A percentile compares a stretch with the other conserved stretches of the same genome.
These are phyloP conservation scores for Globisporangium parvum DNA, from an alignment of 352 stramenopile species.

Conservation along the genomic window DNA sequence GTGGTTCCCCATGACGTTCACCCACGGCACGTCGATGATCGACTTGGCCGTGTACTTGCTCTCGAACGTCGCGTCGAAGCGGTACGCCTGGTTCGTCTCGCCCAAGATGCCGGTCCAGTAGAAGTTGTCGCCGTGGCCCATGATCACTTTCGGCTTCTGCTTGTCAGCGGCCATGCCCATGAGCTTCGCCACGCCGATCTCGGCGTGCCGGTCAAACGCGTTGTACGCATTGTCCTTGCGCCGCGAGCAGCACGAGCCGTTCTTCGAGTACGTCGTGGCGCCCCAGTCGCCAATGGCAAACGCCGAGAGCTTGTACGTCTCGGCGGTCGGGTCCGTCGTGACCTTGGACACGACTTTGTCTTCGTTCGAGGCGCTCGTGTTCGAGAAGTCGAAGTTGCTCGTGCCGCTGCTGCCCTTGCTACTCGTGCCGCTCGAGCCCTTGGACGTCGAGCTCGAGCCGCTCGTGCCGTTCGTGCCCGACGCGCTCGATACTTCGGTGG, in stretches of 20 bases:
- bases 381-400: conserved; percentile 7
- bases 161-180: conserved; percentile 52
- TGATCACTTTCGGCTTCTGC: conserved; percentile 42
- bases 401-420: conserved; percentile 4
- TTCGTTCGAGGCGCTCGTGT: conserved; percentile 2
- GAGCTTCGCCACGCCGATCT: conserved; percentile 49
- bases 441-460: conserved; percentile 9
- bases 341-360: conserved; percentile 9
- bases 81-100: conserved; percentile 30
- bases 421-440: not conserved
- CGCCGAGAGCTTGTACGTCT: conserved; percentile 43
- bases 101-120: conserved; percentile 60
- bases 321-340: conserved; percentile 13
- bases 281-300: conserved; percentile 77
- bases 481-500: conserved; percentile 11
- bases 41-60: conserved; percentile 42
- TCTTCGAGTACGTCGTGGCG: conserved; percentile 33
- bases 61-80: conserved; percentile 53
- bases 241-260: conserved; percentile 68
- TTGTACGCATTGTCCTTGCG: conserved; percentile 40
- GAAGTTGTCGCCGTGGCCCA: conserved; percentile 69
- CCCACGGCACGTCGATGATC: conserved; percentile 43
- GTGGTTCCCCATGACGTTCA: conserved; percentile 71
- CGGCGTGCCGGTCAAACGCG: conserved; percentile 54
- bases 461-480: conserved; percentile 8